Conservation (phyloP, 2,329 filamentous ascomycete genomes). For the Ascochyta rabiei region DNA sequence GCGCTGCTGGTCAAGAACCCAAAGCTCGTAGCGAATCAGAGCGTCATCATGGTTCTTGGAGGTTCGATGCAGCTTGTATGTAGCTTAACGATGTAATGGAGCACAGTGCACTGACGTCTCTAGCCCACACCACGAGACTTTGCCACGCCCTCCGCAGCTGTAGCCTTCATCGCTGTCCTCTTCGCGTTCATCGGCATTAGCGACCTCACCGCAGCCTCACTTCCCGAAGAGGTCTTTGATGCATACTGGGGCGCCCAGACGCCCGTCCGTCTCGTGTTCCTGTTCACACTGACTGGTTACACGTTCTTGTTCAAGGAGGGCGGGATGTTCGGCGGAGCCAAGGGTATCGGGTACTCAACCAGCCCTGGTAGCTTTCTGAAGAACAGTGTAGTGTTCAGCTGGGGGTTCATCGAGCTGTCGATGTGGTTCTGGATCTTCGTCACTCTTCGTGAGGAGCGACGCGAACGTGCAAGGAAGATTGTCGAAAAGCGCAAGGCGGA, state of each 20-base stretch:
- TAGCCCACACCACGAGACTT: constrained; percentile 72
- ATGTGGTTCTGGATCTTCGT: constrained; percentile 79
- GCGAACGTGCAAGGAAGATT: constrained; percentile 36
- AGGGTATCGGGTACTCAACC: constrained; percentile 30
- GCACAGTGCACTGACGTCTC: background rate
- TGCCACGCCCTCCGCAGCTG: constrained; percentile 70
- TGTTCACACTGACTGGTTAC: constrained; percentile 68
- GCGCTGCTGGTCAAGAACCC: constrained; percentile 84
- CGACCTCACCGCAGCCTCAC: constrained; percentile 55
- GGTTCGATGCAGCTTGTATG: constrained; percentile 82
- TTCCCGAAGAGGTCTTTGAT: constrained; percentile 51
- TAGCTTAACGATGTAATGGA: background rate
- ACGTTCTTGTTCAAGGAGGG: constrained; percentile 66
- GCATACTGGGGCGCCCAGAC: constrained; percentile 59
- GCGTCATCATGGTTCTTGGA: constrained; percentile 79
- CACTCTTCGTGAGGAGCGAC: constrained; percentile 45
- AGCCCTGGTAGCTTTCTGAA: constrained; percentile 68
- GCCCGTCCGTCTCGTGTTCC: constrained; percentile 69
- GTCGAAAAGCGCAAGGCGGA: constrained; percentile 44
- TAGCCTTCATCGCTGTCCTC: constrained; percentile 71
- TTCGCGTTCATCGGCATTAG: constrained; percentile 64
- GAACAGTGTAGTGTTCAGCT: constrained; percentile 84
- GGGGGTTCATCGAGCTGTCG: constrained; percentile 81
- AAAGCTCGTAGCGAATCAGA: constrained; percentile 74
- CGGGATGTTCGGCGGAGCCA: constrained; percentile 51